Base-by-base conservation (phyloP, 2,329 filamentous ascomycete species). In the Microsporum canis region DNA sequence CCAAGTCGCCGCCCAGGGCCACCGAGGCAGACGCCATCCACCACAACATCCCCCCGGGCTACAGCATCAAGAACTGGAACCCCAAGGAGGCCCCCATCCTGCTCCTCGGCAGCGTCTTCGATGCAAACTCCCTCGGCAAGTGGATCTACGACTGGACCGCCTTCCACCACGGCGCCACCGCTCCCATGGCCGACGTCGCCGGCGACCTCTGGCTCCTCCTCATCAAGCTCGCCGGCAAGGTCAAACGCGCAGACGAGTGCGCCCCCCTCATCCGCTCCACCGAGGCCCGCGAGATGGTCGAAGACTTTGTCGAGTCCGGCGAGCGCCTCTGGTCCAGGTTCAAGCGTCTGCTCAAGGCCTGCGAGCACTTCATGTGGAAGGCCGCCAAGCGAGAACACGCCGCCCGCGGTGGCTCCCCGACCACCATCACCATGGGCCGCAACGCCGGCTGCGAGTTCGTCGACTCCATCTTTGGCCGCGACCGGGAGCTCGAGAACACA, bases 81-180 rank as follows among this genome's bases (percentile, higher is more conserved):
- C 92, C 92, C 0, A 86, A 84, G 33, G 92, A 97, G 78, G 86
- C 91, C 67, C 94, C 94, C 58, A 96, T 99, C 72, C 86, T 96
- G 71, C 83, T 99, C 31, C 82, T 97, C 27, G 94, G 94, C 58
- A 95, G 89, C 71, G 94, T 97, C 61, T 97, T 97, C 71, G 94
- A 97, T 72, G 89, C 92, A 71, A 96, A 97, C 81, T 96, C 90
- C 31, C 82, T 99, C 34, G 94, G 94, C 70, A 96, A 96, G 77
- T 99, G 94, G 94, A 95, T 99, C 71, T 99, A 96, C 76, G 94
- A 97, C 80, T 99, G 94, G 94, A 96, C 94, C 17, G 89, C 96
- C 65, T 96, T 89, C 78, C 86, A 88, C 72, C 86, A 95, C 67
- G 89, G 89, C 41, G 84, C 90, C 12, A 83, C 84, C 45, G 90